phyloP scores from a whole-genome alignment of 2,329 filamentous ascomycete genomes.

The Lomentospora prolificans region DNA sequence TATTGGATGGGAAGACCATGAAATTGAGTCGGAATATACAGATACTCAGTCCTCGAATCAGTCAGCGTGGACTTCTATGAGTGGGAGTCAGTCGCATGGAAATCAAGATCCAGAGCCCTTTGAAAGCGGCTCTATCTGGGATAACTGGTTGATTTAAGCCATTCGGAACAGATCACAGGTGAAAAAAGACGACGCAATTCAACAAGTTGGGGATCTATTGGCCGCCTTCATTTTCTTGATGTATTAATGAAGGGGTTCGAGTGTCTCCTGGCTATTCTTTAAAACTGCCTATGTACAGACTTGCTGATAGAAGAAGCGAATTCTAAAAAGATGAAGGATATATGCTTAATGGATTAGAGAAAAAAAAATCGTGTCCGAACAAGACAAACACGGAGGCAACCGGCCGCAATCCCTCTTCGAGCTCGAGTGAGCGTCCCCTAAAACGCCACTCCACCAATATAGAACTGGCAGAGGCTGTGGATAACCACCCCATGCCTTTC shows the following conservation, averaged over 20 bases:
- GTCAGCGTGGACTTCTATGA: too few species aligned
- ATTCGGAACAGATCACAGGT: neutral
- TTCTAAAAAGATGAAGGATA: constrained; percentile 1
- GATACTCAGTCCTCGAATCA: too few species aligned
- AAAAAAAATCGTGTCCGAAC: neutral
- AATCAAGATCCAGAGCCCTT: too few species aligned
- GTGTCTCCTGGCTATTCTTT: neutral
- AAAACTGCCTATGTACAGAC: neutral
- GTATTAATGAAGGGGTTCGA: neutral
- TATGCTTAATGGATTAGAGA: neutral
- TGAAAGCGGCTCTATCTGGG: neutral
- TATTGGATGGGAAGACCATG: too few species aligned
- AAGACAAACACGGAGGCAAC: neutral
- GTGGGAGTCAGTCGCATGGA: too few species aligned
- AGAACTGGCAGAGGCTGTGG: neutral
- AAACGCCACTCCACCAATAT: neutral
- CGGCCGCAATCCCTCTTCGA: neutral
- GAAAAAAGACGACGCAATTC: neutral
- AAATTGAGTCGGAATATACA: too few species aligned
- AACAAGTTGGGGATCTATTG: neutral
- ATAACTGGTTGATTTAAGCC: neutral
- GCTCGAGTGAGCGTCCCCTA: neutral
- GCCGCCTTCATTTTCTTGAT: neutral
- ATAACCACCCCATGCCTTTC: neutral
- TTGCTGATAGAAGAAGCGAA: neutral